phyloP scores from a whole-genome alignment of 1,284 basidiomycete genomes.

The Cryptococcus sp. region DNA sequence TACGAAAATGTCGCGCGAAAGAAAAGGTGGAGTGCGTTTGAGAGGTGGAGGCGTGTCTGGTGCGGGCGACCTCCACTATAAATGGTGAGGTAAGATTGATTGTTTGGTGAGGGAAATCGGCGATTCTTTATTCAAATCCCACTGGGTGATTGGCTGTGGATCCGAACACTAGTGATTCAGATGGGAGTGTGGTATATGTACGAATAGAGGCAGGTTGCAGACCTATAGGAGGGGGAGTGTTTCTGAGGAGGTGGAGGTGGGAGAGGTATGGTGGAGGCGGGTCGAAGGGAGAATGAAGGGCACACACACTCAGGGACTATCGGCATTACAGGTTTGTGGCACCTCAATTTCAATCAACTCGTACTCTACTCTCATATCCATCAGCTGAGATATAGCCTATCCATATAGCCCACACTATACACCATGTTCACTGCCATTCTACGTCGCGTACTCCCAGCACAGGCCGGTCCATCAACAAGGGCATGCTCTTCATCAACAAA shows the following conservation, averaged over 20 bases:
- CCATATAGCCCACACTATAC: not conserved
- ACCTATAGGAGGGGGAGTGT: not conserved
- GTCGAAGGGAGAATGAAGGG: not conserved
- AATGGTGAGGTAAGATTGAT: too few species aligned
- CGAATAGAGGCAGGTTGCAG: too few species aligned
- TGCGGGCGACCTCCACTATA: conserved; percentile 2
- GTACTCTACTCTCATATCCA: not conserved
- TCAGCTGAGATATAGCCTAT: not conserved
- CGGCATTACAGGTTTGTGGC: not conserved
- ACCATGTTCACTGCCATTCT: not conserved
- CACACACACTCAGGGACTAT: not conserved
- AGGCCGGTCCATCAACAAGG: not conserved
- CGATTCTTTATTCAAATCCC: not conserved
- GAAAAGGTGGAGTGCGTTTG: not conserved
- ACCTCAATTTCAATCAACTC: not conserved
- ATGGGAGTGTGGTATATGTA: not conserved
- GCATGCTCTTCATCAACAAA: not conserved
- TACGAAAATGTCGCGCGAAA: not conserved
- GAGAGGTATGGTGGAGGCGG: not conserved
- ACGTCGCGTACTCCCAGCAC: not conserved
- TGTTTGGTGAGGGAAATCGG: not conserved
- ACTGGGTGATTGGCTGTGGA: not conserved
- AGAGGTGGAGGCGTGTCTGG: not conserved
- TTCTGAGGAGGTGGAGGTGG: not conserved
- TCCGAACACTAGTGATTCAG: too few species aligned